Evolutionary conservation across 192 early-diverging fungal genomes (phyloP).

Genomic region (Backusella luteola): DNA sequence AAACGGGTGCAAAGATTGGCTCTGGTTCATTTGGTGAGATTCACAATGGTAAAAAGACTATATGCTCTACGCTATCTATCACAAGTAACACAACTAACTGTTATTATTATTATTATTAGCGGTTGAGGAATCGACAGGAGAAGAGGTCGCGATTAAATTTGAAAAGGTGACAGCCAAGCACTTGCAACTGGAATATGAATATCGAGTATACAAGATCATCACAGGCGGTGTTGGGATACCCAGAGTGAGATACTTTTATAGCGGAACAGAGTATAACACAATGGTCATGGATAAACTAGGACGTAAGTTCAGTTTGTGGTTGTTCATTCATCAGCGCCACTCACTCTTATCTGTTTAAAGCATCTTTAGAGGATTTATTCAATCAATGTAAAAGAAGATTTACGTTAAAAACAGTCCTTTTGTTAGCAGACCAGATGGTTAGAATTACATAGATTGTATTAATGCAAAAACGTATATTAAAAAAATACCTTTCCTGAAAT

Average conservation of each 20-base stretch:
- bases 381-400: constrained; percentile 91
- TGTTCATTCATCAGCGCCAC: background rate
- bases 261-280: constrained; percentile 76
- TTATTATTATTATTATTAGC: constrained; percentile 43
- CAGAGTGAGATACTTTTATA: constrained; percentile 80
- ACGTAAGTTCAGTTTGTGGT: constrained; percentile 25
- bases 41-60: constrained; percentile 68
- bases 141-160: constrained; percentile 97
- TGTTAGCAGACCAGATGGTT: constrained; percentile 87
- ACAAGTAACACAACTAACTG: too few species aligned
- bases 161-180: constrained; percentile 92
- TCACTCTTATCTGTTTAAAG: background rate
- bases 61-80: too few species aligned
- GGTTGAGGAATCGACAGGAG: constrained; percentile 81
- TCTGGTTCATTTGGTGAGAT: constrained; percentile 98
- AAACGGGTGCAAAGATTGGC: constrained; percentile 93
- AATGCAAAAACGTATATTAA: background rate
- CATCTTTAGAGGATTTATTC: constrained; percentile 86
- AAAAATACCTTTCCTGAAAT: background rate
- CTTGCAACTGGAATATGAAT: constrained; percentile 97
- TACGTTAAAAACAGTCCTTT: constrained; percentile 80
- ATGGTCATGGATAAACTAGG: constrained; percentile 92
- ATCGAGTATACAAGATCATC: constrained; percentile 90
- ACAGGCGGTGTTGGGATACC: constrained; percentile 92
- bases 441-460: background rate